phyloP scores from a whole-genome alignment of 169 alveolate genomes.

The Cryptosporidium baileyi region DNA sequence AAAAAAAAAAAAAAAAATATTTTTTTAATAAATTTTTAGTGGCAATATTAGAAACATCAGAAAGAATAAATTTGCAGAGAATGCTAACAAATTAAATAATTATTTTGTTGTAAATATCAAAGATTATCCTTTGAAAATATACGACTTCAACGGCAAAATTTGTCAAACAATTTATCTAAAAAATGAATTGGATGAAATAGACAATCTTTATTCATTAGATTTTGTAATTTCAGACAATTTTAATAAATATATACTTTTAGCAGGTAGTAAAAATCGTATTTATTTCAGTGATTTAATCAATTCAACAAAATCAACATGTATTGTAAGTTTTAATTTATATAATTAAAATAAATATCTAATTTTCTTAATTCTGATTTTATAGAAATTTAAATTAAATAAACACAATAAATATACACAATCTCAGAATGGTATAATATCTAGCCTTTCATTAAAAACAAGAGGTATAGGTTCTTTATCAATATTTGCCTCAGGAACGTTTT shows the following conservation, averaged over 20 bases:
- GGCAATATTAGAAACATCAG: slow-evolving; percentile 35
- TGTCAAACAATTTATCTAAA: neutral
- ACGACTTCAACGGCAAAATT: neutral
- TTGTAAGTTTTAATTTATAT: neutral
- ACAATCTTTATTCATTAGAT: slow-evolving; percentile 17
- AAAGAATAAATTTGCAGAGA: neutral
- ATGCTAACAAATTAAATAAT: neutral
- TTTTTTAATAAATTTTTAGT: neutral
- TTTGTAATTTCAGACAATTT: neutral
- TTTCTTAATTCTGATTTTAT: neutral
- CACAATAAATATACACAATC: neutral
- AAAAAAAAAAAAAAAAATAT: neutral
- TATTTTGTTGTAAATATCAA: neutral
- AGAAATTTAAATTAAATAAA: neutral
- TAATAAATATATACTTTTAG: neutral
- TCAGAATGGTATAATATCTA: slow-evolving; percentile 46
- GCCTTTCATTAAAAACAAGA: slow-evolving; percentile 23
- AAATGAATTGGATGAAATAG: slow-evolving; percentile 12
- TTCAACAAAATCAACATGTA: neutral
- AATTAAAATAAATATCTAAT: neutral
- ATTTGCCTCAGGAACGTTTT: slow-evolving; percentile 33
- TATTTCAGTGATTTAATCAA: neutral
- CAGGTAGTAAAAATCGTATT: neutral
- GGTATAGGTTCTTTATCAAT: slow-evolving; percentile 58
- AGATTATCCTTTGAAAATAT: slow-evolving; percentile 3